A percentile compares a stretch with the other conserved stretches of the same genome.
These are phyloP conservation scores for Sclerotinia borealis DNA, from an alignment of 2,329 filamentous ascomycete genomes.

Conservation along the genomic window DNA sequence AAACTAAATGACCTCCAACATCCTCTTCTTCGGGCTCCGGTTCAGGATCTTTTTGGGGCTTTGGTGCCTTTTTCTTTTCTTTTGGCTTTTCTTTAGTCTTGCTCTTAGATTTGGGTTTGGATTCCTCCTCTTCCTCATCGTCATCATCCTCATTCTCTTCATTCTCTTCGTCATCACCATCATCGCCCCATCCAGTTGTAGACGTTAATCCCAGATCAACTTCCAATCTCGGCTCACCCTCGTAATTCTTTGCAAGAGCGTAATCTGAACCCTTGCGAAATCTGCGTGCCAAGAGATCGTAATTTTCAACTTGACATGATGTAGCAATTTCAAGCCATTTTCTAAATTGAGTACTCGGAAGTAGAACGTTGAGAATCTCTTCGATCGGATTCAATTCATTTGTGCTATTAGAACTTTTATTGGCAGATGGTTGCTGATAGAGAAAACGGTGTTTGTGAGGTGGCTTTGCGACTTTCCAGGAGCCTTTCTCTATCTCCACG, in stretches of 20 bases:
- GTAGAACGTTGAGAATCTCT: conserved; percentile 72
- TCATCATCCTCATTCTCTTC: conserved; percentile 32
- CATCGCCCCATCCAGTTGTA: conserved; percentile 75
- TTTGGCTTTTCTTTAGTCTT: conserved; percentile 1
- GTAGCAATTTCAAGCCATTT: conserved; percentile 87
- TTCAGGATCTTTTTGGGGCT: conserved; percentile 10
- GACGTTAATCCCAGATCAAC: conserved; percentile 84
- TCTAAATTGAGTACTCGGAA: conserved; percentile 80
- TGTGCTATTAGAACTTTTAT: conserved; percentile 28
- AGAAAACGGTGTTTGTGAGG: conserved; percentile 94
- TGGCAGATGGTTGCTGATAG: conserved; percentile 58
- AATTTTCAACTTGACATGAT: conserved; percentile 63
- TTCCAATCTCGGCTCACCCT: conserved; percentile 72
- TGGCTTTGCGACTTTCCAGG: conserved; percentile 74
- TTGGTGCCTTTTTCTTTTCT: not conserved
- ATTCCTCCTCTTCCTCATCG: conserved; percentile 29
- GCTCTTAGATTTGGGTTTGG: conserved; percentile 18
- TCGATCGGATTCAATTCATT: conserved; percentile 55
- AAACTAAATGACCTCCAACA: conserved; percentile 77
- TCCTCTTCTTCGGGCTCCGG: conserved; percentile 39
- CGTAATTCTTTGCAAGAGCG: conserved; percentile 82
- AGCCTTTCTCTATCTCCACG: conserved; percentile 50
- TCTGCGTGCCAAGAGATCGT: conserved; percentile 74
- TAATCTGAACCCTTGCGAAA: conserved; percentile 89
- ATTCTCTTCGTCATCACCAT: conserved; percentile 48